A percentile compares a stretch with the other conserved stretches of the same genome.
Conservation (phyloP, 2,329 filamentous ascomycete genomes). For the Pyrenophora graminea region DNA sequence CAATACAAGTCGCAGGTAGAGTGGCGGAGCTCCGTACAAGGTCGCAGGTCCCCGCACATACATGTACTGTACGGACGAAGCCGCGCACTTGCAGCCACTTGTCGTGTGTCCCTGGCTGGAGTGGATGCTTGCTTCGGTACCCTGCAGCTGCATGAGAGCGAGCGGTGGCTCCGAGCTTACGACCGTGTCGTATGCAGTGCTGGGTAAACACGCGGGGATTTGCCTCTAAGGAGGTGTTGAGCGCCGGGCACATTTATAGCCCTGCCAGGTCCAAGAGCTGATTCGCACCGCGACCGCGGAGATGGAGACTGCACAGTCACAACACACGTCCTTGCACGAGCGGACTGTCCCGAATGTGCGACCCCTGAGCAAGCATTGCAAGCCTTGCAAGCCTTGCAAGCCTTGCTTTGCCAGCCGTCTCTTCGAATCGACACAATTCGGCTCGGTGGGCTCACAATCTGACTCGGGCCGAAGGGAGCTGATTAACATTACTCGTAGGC, state of each 20-base stretch:
- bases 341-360: constrained; percentile 25
- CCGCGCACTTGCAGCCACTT: not conserved
- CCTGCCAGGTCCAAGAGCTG: constrained; percentile 26
- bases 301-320: constrained; percentile 12
- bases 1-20: constrained; percentile 1
- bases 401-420: constrained; percentile 2
- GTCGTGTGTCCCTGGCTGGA: not conserved
- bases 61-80: not conserved
- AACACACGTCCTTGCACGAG: constrained; percentile 20
- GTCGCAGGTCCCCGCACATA: constrained; percentile 3
- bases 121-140: constrained; percentile 1
- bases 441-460: constrained; percentile 15
- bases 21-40: not conserved
- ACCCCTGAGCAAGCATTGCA: constrained; percentile 20
- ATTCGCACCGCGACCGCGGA: constrained; percentile 27
- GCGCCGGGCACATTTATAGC: not conserved
- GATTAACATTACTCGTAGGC: constrained; percentile 15
- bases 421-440: constrained; percentile 11
- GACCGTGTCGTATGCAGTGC: constrained; percentile 1
- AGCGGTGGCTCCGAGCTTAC: constrained; percentile 8
- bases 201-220: constrained; percentile 2
- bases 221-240: not conserved
- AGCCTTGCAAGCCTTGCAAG: constrained; percentile 9
- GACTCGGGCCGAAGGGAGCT: constrained; percentile 23
- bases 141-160: constrained; percentile 6